phyloP scores from a whole-genome alignment of 2,329 filamentous ascomycete genomes.

The Hypoxylon sp. region DNA sequence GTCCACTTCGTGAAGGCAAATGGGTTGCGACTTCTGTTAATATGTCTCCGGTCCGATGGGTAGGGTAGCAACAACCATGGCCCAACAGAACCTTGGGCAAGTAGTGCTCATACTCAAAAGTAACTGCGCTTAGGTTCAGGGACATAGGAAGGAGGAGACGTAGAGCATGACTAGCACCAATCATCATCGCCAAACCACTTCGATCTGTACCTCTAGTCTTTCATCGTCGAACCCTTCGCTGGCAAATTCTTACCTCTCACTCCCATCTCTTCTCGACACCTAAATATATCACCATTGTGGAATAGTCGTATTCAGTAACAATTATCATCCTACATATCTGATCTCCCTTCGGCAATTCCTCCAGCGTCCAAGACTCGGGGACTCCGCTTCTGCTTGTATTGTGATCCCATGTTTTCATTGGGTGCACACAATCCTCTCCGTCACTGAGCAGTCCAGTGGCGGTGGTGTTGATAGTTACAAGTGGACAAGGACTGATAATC shows the following conservation, averaged over 20 bases:
- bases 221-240: constrained; percentile 3
- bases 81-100: neutral
- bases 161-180: neutral
- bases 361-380: neutral
- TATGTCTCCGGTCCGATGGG: neutral
- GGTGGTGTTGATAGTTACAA: neutral
- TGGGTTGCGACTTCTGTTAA: neutral
- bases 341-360: neutral
- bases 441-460: constrained; percentile 6
- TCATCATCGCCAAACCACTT: neutral
- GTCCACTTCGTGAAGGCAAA: neutral
- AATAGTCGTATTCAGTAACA: constrained; percentile 24
- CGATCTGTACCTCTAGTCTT: neutral
- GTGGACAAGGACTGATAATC: neutral
- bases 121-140: neutral
- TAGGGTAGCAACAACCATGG: neutral
- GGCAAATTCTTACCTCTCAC: constrained; percentile 14
- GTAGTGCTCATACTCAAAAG: neutral
- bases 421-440: constrained; percentile 4
- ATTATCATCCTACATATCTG: constrained; percentile 25
- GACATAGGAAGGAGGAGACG: neutral
- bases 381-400: neutral
- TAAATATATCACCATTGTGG: constrained; percentile 27
- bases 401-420: constrained; percentile 11
- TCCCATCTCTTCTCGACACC: constrained; percentile 14